Conservation (phyloP, 1,139 yeast species). For the Blastobotrys aristatus region DNA sequence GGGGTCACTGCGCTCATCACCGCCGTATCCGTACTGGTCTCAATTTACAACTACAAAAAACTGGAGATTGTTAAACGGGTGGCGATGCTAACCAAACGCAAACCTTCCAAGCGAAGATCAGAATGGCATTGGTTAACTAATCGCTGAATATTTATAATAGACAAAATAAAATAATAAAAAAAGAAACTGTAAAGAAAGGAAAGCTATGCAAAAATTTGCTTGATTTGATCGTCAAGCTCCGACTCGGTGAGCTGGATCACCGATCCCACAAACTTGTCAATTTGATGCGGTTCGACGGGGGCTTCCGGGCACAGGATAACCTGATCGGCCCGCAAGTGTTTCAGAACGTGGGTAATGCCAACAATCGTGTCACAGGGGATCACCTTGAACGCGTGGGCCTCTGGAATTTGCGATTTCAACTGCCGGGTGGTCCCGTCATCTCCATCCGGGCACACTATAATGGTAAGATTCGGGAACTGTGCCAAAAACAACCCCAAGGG, state of each 20-base stretch:
- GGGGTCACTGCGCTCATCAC: slow-evolving; percentile 48
- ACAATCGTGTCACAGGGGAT: slow-evolving; percentile 31
- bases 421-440: slow-evolving; percentile 15
- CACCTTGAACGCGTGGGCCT: slow-evolving; percentile 23
- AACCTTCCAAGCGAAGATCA: slow-evolving; percentile 4
- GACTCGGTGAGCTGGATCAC: slow-evolving; percentile 16
- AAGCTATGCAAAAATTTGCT: not conserved
- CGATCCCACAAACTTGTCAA: slow-evolving; percentile 27
- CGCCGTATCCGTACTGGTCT: slow-evolving; percentile 36
- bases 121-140: slow-evolving; percentile 16
- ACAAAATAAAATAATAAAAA: not conserved
- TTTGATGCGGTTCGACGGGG: slow-evolving; percentile 17
- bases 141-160: slow-evolving; percentile 3
- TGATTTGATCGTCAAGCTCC: not conserved
- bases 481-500: slow-evolving; percentile 23
- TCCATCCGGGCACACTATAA: slow-evolving; percentile 26
- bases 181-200: not conserved
- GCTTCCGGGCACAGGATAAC: slow-evolving; percentile 28
- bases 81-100: slow-evolving; percentile 34
- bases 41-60: slow-evolving; percentile 34
- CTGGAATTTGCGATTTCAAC: slow-evolving; percentile 22
- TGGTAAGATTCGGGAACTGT: slow-evolving; percentile 26
- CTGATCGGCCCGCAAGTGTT: slow-evolving; percentile 30
- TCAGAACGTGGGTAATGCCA: slow-evolving; percentile 31
- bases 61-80: slow-evolving; percentile 42